Base-by-base conservation (phyloP, 1,284 basidiomycete species). In the Pascua sp. region DNA sequence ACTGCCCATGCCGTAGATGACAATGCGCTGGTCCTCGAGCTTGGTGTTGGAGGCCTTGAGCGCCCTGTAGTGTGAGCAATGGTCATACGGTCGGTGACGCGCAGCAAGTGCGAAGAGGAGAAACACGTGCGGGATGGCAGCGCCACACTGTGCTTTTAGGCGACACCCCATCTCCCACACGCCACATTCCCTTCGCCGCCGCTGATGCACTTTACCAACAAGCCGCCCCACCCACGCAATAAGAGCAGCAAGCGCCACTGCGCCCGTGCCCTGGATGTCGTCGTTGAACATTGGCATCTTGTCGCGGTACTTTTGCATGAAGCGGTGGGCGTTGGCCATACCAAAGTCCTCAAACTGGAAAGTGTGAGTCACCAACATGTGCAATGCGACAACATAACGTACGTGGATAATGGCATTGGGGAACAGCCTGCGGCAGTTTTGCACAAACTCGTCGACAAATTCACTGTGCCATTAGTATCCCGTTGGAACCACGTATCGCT, bases 1-100 rank as follows among this genome's bases (percentile, higher is more conserved):
- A 0, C 87, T 86, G 4, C 90, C 90, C 0, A 88, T 87, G 17
- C 90, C 90, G 72, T 86, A 89, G 52, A 91, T 81, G 56, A 91
- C 79, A 70, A 86, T 85, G 8, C 88, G 83, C 72, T 92, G 90
- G 63, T 90, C 87, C 11, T 81, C 77, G 36, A 92, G 81, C 61
- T 79, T 82, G 18, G 88, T 77, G 42, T 56, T 47, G 17, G 86
- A 88, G n/a, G 90, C 85, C 37, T 85, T 84, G 57, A 88, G 82
- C 5, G 77, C 77, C 41, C 74, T 76, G 61, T 32, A 7, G 24
- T 32, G 24, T 32, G 13, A 12, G 17, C 15, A 18, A 18, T n/a
- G n/a, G n/a, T n/a, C n/a, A n/a, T n/a, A n/a, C n/a, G n/a, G n/a
- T n/a, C n/a, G n/a, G n/a, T n/a, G n/a, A n/a, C n/a, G 44, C 44